Conservation (phyloP, 129 eudicot genomes). For the Artemisia annua region DNA sequence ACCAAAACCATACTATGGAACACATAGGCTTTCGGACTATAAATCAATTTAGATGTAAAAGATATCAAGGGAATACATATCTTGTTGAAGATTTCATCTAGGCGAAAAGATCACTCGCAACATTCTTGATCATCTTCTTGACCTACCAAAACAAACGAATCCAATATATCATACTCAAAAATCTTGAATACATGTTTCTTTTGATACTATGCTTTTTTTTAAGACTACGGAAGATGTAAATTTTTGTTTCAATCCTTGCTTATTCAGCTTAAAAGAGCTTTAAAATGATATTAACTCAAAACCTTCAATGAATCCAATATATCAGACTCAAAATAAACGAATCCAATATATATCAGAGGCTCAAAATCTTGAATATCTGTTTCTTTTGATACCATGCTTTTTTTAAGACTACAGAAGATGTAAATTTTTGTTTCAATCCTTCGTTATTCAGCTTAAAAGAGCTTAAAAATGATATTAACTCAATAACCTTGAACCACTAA, state of each 20-base stretch:
- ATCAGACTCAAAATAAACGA: no score
- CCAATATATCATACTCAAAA: neutral
- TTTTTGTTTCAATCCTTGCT: neutral
- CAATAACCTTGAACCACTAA: neutral
- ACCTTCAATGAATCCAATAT: neutral
- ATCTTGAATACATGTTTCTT: neutral
- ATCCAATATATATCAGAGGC: no score
- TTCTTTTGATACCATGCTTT: neutral
- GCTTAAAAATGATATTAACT: neutral
- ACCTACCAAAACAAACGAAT: constrained; percentile 38
- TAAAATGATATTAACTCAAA: neutral
- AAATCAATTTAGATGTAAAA: neutral
- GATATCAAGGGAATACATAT: constrained; percentile 14
- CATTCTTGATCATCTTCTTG: constrained; percentile 61
- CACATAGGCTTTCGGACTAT: neutral
- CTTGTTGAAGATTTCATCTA: constrained; percentile 19
- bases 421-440: neutral
- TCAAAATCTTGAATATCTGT: neutral
- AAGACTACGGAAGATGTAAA: neutral
- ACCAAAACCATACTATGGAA: neutral
- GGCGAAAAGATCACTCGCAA: constrained; percentile 61
- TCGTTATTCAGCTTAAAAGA: neutral
- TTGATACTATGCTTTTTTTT: neutral
- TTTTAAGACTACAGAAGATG: neutral
- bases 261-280: neutral